Percentiles rank a stretch among this genome's conserved stretches.
Conservation (phyloP, 352 stramenopile species). For the Globisporangium iwayamae region DNA sequence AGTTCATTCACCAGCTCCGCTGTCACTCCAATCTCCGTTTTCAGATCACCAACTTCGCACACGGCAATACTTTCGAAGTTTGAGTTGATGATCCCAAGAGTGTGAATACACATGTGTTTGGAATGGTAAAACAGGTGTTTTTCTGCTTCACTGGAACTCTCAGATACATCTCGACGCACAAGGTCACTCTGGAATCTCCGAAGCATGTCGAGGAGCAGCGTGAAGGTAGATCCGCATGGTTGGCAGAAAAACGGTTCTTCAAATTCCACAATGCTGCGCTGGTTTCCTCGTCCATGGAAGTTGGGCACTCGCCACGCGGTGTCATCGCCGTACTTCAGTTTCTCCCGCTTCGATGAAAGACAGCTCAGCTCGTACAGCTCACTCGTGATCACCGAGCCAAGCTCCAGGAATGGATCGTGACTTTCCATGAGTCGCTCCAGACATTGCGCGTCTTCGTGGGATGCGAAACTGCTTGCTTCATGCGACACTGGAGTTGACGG, state of each 20-base stretch:
- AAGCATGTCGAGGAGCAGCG: constrained; percentile 50
- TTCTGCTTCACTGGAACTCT: neutral
- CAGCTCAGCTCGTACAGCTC: constrained; percentile 13
- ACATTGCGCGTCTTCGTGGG: neutral
- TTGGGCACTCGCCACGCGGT: neutral
- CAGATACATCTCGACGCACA: neutral
- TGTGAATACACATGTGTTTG: constrained; percentile 27
- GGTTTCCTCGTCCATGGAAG: neutral
- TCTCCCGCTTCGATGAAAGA: constrained; percentile 9
- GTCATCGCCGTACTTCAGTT: neutral
- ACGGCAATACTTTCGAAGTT: constrained; percentile 65
- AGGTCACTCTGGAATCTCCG: constrained; percentile 23
- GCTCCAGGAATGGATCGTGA: constrained; percentile 17
- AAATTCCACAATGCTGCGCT: constrained; percentile 30
- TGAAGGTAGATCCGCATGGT: constrained; percentile 51
- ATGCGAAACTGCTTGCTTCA: neutral
- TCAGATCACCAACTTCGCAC: constrained; percentile 44
- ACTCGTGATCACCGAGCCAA: constrained; percentile 19
- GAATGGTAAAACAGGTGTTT: neutral
- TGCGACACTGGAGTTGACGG: neutral
- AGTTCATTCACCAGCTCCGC: constrained; percentile 30
- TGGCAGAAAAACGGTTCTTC: constrained; percentile 79
- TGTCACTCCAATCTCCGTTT: constrained; percentile 36
- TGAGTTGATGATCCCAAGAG: constrained; percentile 53
- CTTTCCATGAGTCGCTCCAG: constrained; percentile 5